phyloP scores from a whole-genome alignment of 2,329 filamentous ascomycete genomes.

The Didymella exigua region DNA sequence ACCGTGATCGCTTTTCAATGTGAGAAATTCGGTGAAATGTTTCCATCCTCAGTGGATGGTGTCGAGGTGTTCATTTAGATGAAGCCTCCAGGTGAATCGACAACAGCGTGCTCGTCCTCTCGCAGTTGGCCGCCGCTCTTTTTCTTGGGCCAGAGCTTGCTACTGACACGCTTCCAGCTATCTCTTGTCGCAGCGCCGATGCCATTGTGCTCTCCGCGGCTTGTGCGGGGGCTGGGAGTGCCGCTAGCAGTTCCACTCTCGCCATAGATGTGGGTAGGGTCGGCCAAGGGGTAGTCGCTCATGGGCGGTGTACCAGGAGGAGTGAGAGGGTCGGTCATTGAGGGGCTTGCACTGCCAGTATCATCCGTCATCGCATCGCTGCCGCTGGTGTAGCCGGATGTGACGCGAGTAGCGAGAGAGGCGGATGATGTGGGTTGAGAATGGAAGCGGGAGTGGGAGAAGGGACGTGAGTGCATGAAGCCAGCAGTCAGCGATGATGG shows the following conservation, averaged over 20 bases:
- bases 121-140: conserved; percentile 45
- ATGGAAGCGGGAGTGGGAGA: conserved; percentile 46
- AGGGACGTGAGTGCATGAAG: conserved; percentile 46
- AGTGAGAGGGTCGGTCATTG: conserved; percentile 68
- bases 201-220: conserved; percentile 46
- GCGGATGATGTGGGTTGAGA: conserved; percentile 46
- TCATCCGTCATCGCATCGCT: conserved; percentile 64
- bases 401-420: conserved; percentile 34
- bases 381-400: conserved; percentile 50
- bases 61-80: conserved; percentile 8
- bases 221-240: conserved; percentile 47
- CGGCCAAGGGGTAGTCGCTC: conserved; percentile 54
- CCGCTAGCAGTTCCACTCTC: conserved; percentile 41
- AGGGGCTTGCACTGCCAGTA: conserved; percentile 60
- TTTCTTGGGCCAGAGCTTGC: conserved; percentile 50
- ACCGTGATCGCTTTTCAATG: conserved; percentile 36
- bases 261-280: conserved; percentile 45
- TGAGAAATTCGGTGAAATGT: conserved; percentile 10
- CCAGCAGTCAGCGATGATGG: conserved; percentile 47
- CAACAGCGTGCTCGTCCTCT: conserved; percentile 45
- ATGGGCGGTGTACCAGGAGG: conserved; percentile 80
- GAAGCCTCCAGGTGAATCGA: conserved; percentile 28
- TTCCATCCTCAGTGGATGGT: background rate
- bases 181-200: conserved; percentile 45
- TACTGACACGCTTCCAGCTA: conserved; percentile 50